Conservation (phyloP, 345 rosid genomes). For the Turnera subulata region DNA sequence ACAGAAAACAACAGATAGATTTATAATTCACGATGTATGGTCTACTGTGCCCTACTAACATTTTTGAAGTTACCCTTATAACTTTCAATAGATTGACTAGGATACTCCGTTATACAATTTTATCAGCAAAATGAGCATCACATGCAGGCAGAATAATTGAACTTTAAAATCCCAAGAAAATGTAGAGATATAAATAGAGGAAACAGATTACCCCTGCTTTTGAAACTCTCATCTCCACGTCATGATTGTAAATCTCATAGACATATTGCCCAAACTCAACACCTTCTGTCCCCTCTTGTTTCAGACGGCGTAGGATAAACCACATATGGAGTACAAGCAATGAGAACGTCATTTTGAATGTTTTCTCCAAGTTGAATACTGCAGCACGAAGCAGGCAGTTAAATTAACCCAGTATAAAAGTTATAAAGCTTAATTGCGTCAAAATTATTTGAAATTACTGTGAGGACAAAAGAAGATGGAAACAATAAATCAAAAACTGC, state of each 20-base stretch:
- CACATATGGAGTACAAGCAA: slow-evolving; percentile 95
- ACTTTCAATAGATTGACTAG: too few relatives aligned
- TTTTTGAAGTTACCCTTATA: too few relatives aligned
- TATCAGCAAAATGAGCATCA: background rate
- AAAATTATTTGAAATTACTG: background rate
- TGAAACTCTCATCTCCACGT: slow-evolving; percentile 86
- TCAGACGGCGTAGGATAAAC: slow-evolving; percentile 77
- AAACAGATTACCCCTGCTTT: slow-evolving; percentile 72
- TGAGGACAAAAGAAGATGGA: background rate
- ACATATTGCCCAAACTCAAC: slow-evolving; percentile 85
- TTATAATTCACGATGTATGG: too few relatives aligned
- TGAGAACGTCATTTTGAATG: slow-evolving; percentile 72
- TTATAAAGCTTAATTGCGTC: background rate
- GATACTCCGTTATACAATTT: too few relatives aligned
- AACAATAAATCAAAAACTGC: background rate
- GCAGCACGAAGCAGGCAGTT: slow-evolving; percentile 22
- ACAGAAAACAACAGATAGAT: too few relatives aligned
- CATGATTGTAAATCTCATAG: slow-evolving; percentile 91
- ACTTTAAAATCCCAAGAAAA: background rate
- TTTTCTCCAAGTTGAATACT: slow-evolving; percentile 95
- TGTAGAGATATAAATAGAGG: background rate
- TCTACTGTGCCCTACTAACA: too few relatives aligned
- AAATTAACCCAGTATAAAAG: background rate
- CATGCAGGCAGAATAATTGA: background rate
- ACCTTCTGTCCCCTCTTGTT: slow-evolving; percentile 89